These are phyloP conservation scores for Colletotrichum liriopes DNA, from an alignment of 2,329 filamentous ascomycete species.

Conservation along the genomic window DNA sequence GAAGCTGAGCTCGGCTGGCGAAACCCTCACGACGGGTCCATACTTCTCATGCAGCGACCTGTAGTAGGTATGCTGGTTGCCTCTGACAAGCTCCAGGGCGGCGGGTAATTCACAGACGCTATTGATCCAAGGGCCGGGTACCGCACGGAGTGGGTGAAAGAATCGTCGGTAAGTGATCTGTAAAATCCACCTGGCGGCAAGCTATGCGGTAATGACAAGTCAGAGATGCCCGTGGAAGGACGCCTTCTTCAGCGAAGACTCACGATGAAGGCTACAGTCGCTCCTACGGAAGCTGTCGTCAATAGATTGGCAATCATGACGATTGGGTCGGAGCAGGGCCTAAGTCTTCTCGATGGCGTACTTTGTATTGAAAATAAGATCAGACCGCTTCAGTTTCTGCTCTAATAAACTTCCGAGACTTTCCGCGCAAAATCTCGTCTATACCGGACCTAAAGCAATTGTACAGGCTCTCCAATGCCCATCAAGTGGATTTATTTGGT, in stretches of 20 bases:
- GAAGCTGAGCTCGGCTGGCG: slow-evolving; percentile 63
- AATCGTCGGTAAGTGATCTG: neutral
- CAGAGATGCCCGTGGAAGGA: neutral
- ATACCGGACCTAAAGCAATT: no score
- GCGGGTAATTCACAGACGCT: neutral
- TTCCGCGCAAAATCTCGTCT: neutral
- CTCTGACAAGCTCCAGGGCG: slow-evolving; percentile 30
- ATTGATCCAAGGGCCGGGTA: slow-evolving; percentile 2
- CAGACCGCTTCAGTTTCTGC: neutral
- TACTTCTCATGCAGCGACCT: slow-evolving; percentile 55
- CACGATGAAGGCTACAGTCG: neutral
- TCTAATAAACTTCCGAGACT: neutral
- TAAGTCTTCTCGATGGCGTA: neutral
- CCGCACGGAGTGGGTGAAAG: slow-evolving; percentile 6
- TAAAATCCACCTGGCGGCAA: neutral
- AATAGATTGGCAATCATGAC: neutral
- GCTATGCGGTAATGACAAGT: neutral
- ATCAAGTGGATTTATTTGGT: neutral
- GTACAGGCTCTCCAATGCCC: neutral
- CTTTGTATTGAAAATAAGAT: neutral
- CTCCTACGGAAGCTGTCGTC: neutral
- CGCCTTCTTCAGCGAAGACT: neutral
- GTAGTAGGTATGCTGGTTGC: slow-evolving; percentile 47
- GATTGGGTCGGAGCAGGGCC: no score
- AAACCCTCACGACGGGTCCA: slow-evolving; percentile 62